A percentile compares a stretch with the other conserved stretches of the same genome.
These are phyloP conservation scores for Populus tremula DNA, from an alignment of 345 rosid genomes.

Conservation along the genomic window DNA sequence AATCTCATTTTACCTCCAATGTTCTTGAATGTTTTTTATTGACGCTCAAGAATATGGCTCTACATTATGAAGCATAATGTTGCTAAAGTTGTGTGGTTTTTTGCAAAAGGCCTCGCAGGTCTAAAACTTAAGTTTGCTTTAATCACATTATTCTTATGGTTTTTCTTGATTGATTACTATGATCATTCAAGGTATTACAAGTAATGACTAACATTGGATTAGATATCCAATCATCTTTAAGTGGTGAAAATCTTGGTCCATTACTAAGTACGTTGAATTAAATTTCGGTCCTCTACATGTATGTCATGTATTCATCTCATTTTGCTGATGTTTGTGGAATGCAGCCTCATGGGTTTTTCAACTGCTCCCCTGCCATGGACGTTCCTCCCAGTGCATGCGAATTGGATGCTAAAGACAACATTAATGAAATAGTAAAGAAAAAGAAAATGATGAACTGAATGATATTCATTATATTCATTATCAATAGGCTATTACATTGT, in stretches of 20 bases:
- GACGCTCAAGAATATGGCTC: not conserved
- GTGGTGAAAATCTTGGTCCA: not conserved
- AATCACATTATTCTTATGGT: not conserved
- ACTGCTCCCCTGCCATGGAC: conserved; percentile 90
- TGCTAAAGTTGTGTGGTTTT: not conserved
- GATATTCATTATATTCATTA: no score
- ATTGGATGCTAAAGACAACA: conserved; percentile 60
- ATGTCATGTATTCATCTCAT: not conserved
- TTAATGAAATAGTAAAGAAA: no score
- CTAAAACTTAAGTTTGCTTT: not conserved
- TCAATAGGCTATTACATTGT: no score
- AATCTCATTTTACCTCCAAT: not conserved
- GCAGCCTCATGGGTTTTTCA: conserved; percentile 98
- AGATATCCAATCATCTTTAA: not conserved
- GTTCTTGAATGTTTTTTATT: not conserved
- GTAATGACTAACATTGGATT: not conserved
- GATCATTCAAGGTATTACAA: not conserved
- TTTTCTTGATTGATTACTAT: not conserved
- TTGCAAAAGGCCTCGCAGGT: not conserved
- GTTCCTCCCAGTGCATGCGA: conserved; percentile 84
- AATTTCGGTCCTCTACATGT: not conserved
- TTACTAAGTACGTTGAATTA: no score
- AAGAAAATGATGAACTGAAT: no score
- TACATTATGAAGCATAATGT: not conserved
- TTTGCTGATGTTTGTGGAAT: conserved; percentile 1